Percentiles rank a stretch among this genome's conserved stretches.
Conservation (phyloP, 305 asterid genomes). For the Rubia peregrina region DNA sequence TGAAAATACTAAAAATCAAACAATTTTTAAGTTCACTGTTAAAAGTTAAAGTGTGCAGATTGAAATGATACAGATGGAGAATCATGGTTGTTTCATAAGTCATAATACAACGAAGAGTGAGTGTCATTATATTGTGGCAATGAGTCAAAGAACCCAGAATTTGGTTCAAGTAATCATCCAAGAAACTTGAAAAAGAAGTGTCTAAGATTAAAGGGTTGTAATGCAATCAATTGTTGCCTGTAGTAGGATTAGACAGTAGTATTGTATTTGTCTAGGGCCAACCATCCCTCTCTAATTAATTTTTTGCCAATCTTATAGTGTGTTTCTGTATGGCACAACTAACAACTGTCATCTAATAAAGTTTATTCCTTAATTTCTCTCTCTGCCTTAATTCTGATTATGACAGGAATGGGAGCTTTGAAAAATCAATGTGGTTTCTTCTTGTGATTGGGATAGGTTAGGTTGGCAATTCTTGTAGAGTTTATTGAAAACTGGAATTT, state of each 20-base stretch:
- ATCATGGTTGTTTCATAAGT: too few relatives aligned
- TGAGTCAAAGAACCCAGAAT: slow-evolving; percentile 5
- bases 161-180: not conserved
- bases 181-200: slow-evolving; percentile 4
- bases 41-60: too few relatives aligned
- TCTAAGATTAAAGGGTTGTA: not conserved
- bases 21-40: too few relatives aligned
- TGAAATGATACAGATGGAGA: too few relatives aligned
- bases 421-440: not conserved
- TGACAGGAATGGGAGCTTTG: not conserved
- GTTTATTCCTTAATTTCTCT: not conserved
- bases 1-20: too few relatives aligned
- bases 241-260: not conserved
- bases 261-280: not conserved
- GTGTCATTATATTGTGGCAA: not conserved
- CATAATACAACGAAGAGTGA: too few relatives aligned
- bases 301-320: not conserved
- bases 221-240: not conserved
- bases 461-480: slow-evolving; percentile 7
- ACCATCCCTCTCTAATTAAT: slow-evolving; percentile 12
- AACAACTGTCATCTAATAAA: slow-evolving; percentile 14
- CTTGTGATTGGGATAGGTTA: slow-evolving; percentile 7
- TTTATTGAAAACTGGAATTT: not conserved
- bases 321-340: slow-evolving; percentile 5
- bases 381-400: not conserved